Evolutionary conservation across 495 filamentous ascomycete genomes (phyloP).

Genomic region (Penicillium daleae): DNA sequence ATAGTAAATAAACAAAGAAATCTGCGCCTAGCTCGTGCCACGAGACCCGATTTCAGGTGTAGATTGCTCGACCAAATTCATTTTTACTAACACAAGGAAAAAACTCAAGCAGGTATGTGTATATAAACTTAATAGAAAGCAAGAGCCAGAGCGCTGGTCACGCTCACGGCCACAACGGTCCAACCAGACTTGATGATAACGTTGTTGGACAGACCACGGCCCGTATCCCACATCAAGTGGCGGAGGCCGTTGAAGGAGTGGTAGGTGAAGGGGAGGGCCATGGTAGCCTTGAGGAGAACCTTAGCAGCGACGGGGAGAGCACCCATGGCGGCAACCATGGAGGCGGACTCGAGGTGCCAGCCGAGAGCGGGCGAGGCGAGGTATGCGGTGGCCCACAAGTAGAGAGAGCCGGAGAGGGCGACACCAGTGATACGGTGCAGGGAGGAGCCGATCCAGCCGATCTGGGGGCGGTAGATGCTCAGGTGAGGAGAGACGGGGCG

Average conservation of each 20-base stretch:
- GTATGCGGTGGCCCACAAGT: constrained; percentile 84
- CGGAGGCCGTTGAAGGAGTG: constrained; percentile 87
- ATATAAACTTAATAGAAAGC: constrained; percentile 53
- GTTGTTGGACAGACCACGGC: constrained; percentile 66
- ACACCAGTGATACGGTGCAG: constrained; percentile 83
- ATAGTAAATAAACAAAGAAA: constrained; percentile 18
- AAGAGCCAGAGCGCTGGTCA: constrained; percentile 63
- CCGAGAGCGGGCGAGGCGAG: constrained; percentile 79
- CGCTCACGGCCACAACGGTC: constrained; percentile 69
- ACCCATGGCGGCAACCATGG: constrained; percentile 77
- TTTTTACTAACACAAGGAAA: constrained; percentile 48
- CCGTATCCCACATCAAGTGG: constrained; percentile 87
- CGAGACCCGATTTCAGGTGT: constrained; percentile 30
- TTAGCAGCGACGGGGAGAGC: constrained; percentile 70
- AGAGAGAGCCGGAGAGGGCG: constrained; percentile 72
- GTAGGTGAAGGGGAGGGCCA: constrained; percentile 85
- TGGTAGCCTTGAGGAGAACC: constrained; percentile 68
- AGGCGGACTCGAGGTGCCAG: constrained; percentile 81
- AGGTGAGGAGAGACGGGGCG: constrained; percentile 92
- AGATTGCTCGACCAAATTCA: constrained; percentile 32
- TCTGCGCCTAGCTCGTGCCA: constrained; percentile 31
- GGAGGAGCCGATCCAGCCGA: constrained; percentile 78
- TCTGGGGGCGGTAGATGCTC: constrained; percentile 82
- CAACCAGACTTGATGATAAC: constrained; percentile 76
- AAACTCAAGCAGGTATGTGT: constrained; percentile 28